Conservation (phyloP, 2,329 filamentous ascomycete species). For the Akanthomyces dipterigenus region DNA sequence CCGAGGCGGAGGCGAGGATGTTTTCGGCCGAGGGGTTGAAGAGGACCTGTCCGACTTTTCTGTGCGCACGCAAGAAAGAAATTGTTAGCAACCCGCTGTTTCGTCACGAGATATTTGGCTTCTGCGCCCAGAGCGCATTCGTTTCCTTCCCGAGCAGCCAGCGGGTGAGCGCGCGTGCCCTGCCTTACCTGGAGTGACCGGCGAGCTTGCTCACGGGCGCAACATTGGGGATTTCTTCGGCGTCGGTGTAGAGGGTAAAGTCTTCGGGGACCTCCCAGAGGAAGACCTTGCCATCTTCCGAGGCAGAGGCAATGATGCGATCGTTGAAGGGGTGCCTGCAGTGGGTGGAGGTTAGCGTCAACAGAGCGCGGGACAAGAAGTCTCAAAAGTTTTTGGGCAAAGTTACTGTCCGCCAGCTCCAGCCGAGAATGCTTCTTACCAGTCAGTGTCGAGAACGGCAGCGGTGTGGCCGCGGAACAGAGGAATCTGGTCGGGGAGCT, state of each 20-base stretch:
- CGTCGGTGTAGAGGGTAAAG: conserved; percentile 79
- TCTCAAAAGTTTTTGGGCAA: no score
- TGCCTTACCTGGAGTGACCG: conserved; percentile 71
- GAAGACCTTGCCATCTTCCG: conserved; percentile 95
- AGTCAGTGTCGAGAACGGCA: conserved; percentile 94
- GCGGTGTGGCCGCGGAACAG: conserved; percentile 95
- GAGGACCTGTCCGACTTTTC: conserved; percentile 95
- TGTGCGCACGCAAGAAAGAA: conserved; percentile 28
- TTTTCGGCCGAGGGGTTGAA: conserved; percentile 97
- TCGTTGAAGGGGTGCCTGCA: conserved; percentile 93
- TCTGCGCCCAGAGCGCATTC: not conserved
- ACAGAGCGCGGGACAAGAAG: not conserved
- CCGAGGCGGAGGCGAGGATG: conserved; percentile 89
- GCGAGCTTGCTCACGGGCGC: conserved; percentile 72
- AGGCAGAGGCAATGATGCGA: conserved; percentile 82
- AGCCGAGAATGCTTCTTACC: conserved; percentile 44
- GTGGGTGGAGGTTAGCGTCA: not conserved
- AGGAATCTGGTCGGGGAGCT: conserved; percentile 85
- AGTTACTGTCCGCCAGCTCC: not conserved
- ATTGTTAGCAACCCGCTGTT: conserved; percentile 17
- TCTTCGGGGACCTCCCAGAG: conserved; percentile 89
- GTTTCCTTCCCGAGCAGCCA: not conserved
- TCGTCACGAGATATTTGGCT: not conserved
- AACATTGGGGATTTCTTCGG: conserved; percentile 77
- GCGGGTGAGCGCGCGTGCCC: no score